Evolutionary conservation across 2,329 filamentous ascomycete species (phyloP), one percentile per base, ranked within the genome.

Genomic region (Arthrobotrys sphaeroides): DNA sequence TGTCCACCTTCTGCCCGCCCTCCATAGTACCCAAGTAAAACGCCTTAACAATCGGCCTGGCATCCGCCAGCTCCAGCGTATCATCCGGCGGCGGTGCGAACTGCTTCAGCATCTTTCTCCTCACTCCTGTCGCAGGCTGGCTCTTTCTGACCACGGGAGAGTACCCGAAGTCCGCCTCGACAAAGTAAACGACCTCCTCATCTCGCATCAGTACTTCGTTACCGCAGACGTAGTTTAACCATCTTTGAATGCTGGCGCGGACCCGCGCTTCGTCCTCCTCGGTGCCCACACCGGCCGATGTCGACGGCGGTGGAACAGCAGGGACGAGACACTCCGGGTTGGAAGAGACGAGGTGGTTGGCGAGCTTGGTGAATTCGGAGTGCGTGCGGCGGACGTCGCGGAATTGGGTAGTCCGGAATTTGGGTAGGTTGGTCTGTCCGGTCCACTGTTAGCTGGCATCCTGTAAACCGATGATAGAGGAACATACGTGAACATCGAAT

Each of bases 141-240:
- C 96, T 97, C 87, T 93, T 93, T 82, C 94, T 90, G 51, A 97
- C 90, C 81, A 98, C 91, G 0, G 95, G 95, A 80, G 93, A 97
- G 83, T 99, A 99, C 42, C 95, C 95, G 82, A 97, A 98, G 82
- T 99, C 95, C 81, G 93, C 97, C 84, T 99, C 95, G n/a, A 99
- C 93, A 80, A 99, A 99, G 74, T 98, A 90, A 3, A 97, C 89
- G 89, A 98, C 94, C 84, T 99, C 95, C 77, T 98, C 94, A 81
- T 99, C 95, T 77, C 91, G 89, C 86, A 97, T 96, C 5, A 99
- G 87, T 0, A 96, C 90, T 36, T 98, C 94, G 79, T 95, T 98
- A 80, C 88, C 88, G 84, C 95, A 96, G 18, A 99, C 91, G 73
- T 92, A 91, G 82, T 96, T 97, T 80, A 99, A 87, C 95, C 95